Base-by-base conservation (phyloP, 306 rosid genomes). In the Citrullus amarus region DNA sequence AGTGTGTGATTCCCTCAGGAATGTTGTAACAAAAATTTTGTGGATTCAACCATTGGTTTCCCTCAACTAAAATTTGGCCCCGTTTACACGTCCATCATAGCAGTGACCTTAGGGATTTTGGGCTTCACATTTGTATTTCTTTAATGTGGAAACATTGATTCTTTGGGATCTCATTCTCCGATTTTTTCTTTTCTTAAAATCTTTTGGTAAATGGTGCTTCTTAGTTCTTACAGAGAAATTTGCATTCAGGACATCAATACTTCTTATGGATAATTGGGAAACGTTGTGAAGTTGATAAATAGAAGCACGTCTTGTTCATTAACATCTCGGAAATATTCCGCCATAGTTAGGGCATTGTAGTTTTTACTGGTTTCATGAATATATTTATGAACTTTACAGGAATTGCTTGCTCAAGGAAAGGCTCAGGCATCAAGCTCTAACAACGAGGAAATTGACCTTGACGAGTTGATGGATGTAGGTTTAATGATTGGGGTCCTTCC, bases 391-490 rank as follows among this genome's bases (percentile, higher is more conserved):
- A 79, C 75, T 87, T 70, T 87, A 84, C 82, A 90, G 97, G 98
- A 95, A 55, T 6, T 94, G 77, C 43, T 87, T 83, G 73, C 88
- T 43, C 85, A 90, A 71, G 89, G 60, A 46, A 90, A 89, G 86
- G 69, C 81, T 28, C 93, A 82, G 44, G 43, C 91, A 69, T 89
- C 97, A 22, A 88, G 87, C 83, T 90, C 98, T 79, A 70, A 69
- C 75, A 84, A 89, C 53, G 82, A 94, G 80, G 97, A 91, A 72
- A 93, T 95, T 70, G 96, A 95, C 85, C 95, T 94, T 58, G 97
- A 92, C 78, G 97, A 94, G 25, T 88, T 94, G 80, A 94, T 94
- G 98, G 98, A 94, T 80, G 98, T 92, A 83, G 83, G 98, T 68
- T 78, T 50, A 30, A 13, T 58, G 77, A 73, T 22, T 62, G 25